Base-by-base conservation (phyloP, 805 yeast species). In the Hyphopichia homilentoma region DNA sequence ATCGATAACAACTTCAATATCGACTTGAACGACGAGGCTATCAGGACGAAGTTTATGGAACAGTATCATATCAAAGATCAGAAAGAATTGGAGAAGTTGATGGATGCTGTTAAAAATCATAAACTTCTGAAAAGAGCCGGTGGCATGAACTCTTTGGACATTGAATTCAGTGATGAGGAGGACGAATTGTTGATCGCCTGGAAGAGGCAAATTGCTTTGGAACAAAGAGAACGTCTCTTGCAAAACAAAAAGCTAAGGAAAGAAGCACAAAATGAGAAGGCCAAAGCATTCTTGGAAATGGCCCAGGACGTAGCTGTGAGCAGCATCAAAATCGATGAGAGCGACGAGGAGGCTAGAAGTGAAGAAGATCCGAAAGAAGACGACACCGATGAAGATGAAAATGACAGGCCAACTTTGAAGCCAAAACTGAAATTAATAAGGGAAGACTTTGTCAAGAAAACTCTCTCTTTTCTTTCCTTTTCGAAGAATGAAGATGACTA, bases 81-180 rank as follows among this genome's bases (percentile, higher is more conserved):
- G 34, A 68, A 70, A 37, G 70, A 78, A 59, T 74, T 85, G 32
- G 79, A 77, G 49, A 80, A 71, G 53, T 75, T 84, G 36, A 68
- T 78, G 38, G 78, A 78, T 36, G 94, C 84, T 53, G 62, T 85
- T 34, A 79, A 81, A 44, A 79, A 78, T 33, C 93, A 88, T 43
- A 77, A 77, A 15, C 75, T 84, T 45, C 68, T 81, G 12, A 81
- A 74, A 34, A 60, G 74, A 43, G 59, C 77, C 34, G 78, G 75
- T 2, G 64, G 70, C 18, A 68, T 65, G 4, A 74, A 68, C 27
- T 72, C 75, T 3, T 65, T 71, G 32, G 82, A 75, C 33, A 59
- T 81, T 13, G 89, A 82, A 43, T 57, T 82, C 27, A 80, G 85
- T 50, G 88, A 81, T 40, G 90, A 81, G 41, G 93, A 82, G 38